Evolutionary conservation across 768 basidiomycete genomes (phyloP), one percentile per base, ranked within the genome.

Genomic region (Pleurotus salmoneostramineus): DNA sequence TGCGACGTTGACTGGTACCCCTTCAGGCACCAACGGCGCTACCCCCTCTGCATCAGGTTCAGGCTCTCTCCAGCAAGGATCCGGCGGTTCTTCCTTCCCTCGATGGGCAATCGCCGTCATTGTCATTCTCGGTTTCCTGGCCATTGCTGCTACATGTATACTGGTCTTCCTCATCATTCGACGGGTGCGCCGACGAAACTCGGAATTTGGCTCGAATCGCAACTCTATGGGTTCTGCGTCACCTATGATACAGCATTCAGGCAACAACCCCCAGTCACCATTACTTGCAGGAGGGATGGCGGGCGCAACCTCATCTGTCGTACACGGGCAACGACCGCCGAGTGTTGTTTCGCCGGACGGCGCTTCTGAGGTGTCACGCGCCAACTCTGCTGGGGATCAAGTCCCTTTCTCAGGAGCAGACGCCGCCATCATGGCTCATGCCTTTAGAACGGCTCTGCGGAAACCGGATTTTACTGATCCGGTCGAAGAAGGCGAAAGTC

Each of bases 101-200:
- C 84, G 83, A 66, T 95, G 92, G 93, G 94, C 91, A 7, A 95
- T 95, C 65, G 92, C 95, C 54, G 88, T 95, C 62, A 91, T 95
- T 54, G 88, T 88, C 48, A 82, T 95, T 43, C 83, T 95, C 27
- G 93, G 91, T 27, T 88, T 93, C 73, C 77, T 94, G 60, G 91
- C 93, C 56, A 85, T 94, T 60, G 79, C 84, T 44, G 84, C 88
- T 11, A 75, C 82, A 4, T 83, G 87, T 62, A 70, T 88, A 51
- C 80, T 92, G 55, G 74, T 77, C 37, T 93, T 91, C 77, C 72
- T 93, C 69, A 80, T 92, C 67, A 72, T 91, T 68, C 85, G 89
- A 33, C 81, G 87, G 37, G 64, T 90, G 52, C 84, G 88, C 44
- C 73, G 79, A 59, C 79, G 81, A 51, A 71, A 75, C 50, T 65